These are phyloP conservation scores for Cutaneotrichosporon mucoides DNA, from an alignment of 1,284 basidiomycete genomes.

Conservation along the genomic window DNA sequence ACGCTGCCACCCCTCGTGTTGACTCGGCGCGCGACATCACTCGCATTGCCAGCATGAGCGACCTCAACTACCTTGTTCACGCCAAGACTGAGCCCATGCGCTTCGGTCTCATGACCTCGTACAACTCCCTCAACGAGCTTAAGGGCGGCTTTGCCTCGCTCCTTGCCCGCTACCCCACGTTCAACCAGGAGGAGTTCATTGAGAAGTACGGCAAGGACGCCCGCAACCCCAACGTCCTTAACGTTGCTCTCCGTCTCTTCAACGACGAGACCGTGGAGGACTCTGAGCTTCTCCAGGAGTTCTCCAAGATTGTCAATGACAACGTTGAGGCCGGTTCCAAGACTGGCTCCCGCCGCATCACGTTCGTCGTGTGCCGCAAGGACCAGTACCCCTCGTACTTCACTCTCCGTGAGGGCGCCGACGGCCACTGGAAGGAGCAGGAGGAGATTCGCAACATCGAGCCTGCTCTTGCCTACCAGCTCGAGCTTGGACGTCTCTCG, in stretches of 20 bases:
- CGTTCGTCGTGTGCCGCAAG: slow-evolving; percentile 84
- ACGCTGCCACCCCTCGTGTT: slow-evolving; percentile 76
- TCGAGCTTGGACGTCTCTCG: slow-evolving; percentile 92
- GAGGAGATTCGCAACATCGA: slow-evolving; percentile 97
- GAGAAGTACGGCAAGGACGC: slow-evolving; percentile 68
- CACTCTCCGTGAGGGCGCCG: slow-evolving; percentile 68
- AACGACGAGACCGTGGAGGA: slow-evolving; percentile 63
- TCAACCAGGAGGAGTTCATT: slow-evolving; percentile 65
- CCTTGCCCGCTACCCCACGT: slow-evolving; percentile 59
- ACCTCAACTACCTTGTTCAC: slow-evolving; percentile 83
- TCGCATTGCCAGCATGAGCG: slow-evolving; percentile 82
- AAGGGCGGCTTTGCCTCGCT: slow-evolving; percentile 66
- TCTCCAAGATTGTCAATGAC: slow-evolving; percentile 70
- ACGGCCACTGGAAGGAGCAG: slow-evolving; percentile 84
- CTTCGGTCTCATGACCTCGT: slow-evolving; percentile 83
- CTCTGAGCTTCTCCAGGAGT: slow-evolving; percentile 69
- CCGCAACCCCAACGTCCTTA: slow-evolving; percentile 85
- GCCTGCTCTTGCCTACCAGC: slow-evolving; percentile 95
- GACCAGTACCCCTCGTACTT: slow-evolving; percentile 93
- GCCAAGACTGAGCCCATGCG: slow-evolving; percentile 79
- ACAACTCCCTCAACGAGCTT: slow-evolving; percentile 69
- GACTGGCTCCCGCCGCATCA: slow-evolving; percentile 85
- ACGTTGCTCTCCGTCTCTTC: slow-evolving; percentile 84
- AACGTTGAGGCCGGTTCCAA: slow-evolving; percentile 61
- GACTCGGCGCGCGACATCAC: slow-evolving; percentile 51